Evolutionary conservation across 192 early-diverging fungal species (phyloP).

Genomic region (Lunasporangiospora selenospora): DNA sequence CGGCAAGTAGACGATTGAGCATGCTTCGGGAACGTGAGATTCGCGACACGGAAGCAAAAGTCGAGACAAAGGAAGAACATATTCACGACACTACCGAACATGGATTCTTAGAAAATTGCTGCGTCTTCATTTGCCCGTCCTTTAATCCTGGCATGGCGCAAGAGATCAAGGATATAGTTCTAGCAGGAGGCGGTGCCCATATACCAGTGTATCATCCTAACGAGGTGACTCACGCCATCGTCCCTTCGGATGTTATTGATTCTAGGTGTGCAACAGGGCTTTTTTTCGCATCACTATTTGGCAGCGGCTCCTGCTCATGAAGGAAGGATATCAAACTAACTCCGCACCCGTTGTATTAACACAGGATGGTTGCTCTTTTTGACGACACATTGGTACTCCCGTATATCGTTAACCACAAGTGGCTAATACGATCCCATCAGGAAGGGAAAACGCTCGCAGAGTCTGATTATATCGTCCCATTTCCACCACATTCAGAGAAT

Average conservation of each 20-base stretch:
- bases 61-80: too few relatives aligned
- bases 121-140: constrained; percentile 21
- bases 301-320: too few relatives aligned
- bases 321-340: too few relatives aligned
- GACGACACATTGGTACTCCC: not conserved
- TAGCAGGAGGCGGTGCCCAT: constrained; percentile 16
- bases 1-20: too few relatives aligned
- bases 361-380: constrained; percentile 21
- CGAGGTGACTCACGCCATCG: constrained; percentile 31
- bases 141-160: constrained; percentile 1
- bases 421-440: constrained; percentile 17
- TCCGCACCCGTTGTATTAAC: not conserved
- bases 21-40: too few relatives aligned
- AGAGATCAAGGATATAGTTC: constrained; percentile 27
- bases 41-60: too few relatives aligned
- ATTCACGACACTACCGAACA: too few relatives aligned
- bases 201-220: constrained; percentile 20
- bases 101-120: constrained; percentile 29
- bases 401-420: constrained; percentile 28
- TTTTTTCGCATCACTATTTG: too few relatives aligned
- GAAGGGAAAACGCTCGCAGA: constrained; percentile 23
- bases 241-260: constrained; percentile 21
- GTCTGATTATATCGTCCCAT: constrained; percentile 30
- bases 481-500: constrained; percentile 28
- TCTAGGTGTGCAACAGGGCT: constrained; percentile 8